A percentile compares a stretch with the other conserved stretches of the same genome.
Conservation (phyloP, 2,329 filamentous ascomycete genomes). For the Colletotrichum sp. region DNA sequence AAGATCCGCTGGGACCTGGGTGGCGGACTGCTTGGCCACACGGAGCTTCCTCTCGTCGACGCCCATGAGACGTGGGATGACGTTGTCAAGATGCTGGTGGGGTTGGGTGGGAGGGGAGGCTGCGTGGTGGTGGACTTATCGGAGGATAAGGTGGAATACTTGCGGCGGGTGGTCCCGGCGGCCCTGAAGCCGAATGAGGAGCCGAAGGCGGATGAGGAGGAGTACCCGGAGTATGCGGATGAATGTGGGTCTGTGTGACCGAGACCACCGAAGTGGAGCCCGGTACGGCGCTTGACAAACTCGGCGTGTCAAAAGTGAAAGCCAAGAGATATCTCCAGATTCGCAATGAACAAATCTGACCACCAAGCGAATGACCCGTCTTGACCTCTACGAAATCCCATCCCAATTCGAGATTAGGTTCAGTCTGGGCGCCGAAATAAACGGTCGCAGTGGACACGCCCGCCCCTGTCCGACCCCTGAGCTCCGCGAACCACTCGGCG, state of each 20-base stretch:
- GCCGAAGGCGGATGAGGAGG: background rate
- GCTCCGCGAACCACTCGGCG: conserved; percentile 15
- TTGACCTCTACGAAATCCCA: background rate
- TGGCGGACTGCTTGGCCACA: background rate
- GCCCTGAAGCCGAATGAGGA: background rate
- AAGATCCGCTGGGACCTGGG: background rate
- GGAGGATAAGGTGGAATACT: background rate
- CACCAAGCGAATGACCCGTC: background rate
- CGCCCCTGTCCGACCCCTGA: conserved; percentile 7
- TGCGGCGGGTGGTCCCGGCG: background rate
- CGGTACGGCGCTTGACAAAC: background rate
- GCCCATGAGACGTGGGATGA: background rate
- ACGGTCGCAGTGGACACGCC: background rate
- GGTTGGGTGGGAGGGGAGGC: background rate
- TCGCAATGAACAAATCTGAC: background rate
- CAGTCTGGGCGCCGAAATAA: background rate
- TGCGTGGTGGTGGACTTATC: background rate
- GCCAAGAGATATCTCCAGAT: background rate
- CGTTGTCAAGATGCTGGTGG: background rate
- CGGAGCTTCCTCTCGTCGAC: background rate
- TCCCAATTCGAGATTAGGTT: background rate
- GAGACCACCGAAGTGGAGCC: fast-evolving
- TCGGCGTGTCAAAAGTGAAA: background rate
- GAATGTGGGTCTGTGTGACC: background rate
- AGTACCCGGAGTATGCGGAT: background rate